Conservation (phyloP, 2,329 filamentous ascomycete genomes). For the Mariannaea sp. region DNA sequence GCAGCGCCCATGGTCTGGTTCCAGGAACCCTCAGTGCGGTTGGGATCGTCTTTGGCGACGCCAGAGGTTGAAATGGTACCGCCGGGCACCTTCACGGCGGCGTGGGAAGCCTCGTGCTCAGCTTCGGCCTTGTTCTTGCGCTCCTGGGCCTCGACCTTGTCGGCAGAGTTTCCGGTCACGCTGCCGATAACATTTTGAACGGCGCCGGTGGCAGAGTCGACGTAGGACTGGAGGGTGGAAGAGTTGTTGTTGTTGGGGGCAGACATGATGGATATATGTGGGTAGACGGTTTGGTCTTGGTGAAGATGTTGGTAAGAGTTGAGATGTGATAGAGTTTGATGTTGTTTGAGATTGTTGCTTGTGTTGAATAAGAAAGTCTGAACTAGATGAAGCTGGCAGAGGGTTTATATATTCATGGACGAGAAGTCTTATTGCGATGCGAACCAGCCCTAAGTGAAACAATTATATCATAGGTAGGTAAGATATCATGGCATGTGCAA, state of each 20-base stretch:
- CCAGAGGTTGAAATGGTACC: conserved; percentile 71
- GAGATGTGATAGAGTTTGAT: too few species aligned
- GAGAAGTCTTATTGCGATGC: too few species aligned
- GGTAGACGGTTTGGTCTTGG: too few species aligned
- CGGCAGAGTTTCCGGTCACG: conserved; percentile 72
- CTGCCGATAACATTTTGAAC: conserved; percentile 74
- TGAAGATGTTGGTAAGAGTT: too few species aligned
- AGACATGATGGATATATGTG: conserved; percentile 30
- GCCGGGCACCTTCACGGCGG: conserved; percentile 74
- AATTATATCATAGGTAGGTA: too few species aligned
- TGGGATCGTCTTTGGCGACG: conserved; percentile 70
- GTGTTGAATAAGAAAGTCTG: too few species aligned
- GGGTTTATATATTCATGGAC: too few species aligned
- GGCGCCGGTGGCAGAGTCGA: conserved; percentile 73
- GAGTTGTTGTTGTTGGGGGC: conserved; percentile 48
- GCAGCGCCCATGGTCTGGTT: conserved; percentile 88
- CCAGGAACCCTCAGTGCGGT: conserved; percentile 75
- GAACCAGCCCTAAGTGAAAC: too few species aligned
- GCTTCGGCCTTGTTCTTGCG: conserved; percentile 68
- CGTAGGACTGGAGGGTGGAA: conserved; percentile 79
- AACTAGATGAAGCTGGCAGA: too few species aligned
- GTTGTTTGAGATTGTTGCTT: too few species aligned
- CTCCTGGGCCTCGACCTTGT: conserved; percentile 67
- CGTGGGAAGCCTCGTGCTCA: conserved; percentile 76
- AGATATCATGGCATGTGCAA: too few species aligned